Base-by-base conservation (phyloP, 163 green algal genomes). In the Prototheca wickerhamii region DNA sequence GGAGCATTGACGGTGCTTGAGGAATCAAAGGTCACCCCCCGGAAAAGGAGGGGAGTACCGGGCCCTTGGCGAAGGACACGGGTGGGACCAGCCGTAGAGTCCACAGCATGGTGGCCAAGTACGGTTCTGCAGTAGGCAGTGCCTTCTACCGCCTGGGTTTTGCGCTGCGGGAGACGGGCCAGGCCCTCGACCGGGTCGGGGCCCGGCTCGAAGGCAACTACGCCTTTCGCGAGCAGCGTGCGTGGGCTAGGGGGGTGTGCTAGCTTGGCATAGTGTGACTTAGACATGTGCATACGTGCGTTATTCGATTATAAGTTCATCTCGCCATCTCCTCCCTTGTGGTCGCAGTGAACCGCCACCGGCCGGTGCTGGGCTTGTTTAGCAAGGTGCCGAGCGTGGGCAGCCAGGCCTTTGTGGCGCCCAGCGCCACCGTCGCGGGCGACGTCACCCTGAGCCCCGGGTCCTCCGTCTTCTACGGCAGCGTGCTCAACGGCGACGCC, bases 381-480 rank as follows among this genome's bases (percentile, higher is more conserved):
- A 37, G 52, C 52, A 72, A 68, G 26, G 37, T 28, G 28, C 87
- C 88, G 0, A 61, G 37, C 4, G 76, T 93, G 54, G 77, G 73
- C 21, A 57, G 69, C 20, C 63, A 70, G 26, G 79, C 77, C 4
- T 98, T 97, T 77, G 84, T 98, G 8, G 92, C 92, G 2, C 87
- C 87, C 6, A 92, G 75, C 32, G 93, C 92, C 1, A 82, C 86
- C 3, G 76, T 98, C 23, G 86, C 96, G 28, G 92, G 92, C 33
- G 79, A 96, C 64, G 92, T 98, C 8, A 86, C 60, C 18, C 74
- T 98, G 23, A 93, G 89, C 5, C 57, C 76, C 3, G 76, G 81
- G 6, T 85, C 84, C 1, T 95, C 85, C 26, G 79, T 98, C 12
- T 98, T 92, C 85, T 97, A 96, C 73, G 89, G 87, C 12, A 78